These are phyloP conservation scores for Penicillium simplicissimum DNA, from an alignment of 495 filamentous ascomycete genomes.

Conservation along the genomic window DNA sequence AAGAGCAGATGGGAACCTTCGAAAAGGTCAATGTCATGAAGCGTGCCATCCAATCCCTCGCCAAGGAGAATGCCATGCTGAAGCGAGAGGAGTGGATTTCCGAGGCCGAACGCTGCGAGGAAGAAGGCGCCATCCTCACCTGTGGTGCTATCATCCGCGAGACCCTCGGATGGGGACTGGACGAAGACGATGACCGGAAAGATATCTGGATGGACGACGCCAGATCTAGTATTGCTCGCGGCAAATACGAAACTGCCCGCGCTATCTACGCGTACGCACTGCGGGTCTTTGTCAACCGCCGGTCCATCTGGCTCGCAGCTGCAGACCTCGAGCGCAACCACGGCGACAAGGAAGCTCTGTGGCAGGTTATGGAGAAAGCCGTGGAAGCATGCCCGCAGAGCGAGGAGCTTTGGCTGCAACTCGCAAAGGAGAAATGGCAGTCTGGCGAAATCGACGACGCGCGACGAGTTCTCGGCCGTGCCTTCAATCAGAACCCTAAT, in stretches of 20 bases:
- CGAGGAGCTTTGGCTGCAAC: conserved; percentile 93
- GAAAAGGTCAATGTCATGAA: conserved; percentile 89
- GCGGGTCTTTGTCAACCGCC: conserved; percentile 80
- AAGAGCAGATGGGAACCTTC: conserved; percentile 81
- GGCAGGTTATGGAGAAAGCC: conserved; percentile 85
- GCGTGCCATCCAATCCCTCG: conserved; percentile 85
- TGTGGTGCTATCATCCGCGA: conserved; percentile 86
- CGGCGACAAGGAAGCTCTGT: conserved; percentile 79
- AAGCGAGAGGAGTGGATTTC: conserved; percentile 96
- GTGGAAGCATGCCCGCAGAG: conserved; percentile 88
- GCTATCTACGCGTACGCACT: conserved; percentile 92
- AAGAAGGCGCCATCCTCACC: conserved; percentile 83
- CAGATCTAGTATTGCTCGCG: conserved; percentile 70
- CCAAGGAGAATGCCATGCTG: conserved; percentile 89
- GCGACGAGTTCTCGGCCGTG: conserved; percentile 74
- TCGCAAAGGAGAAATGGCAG: conserved; percentile 91
- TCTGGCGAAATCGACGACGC: conserved; percentile 83
- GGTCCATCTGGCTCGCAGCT: conserved; percentile 82
- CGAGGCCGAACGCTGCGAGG: conserved; percentile 93
- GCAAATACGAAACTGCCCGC: conserved; percentile 82
- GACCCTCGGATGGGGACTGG: conserved; percentile 89
- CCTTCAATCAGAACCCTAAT: conserved; percentile 90
- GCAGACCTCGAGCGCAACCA: conserved; percentile 91
- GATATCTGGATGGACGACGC: conserved; percentile 95
- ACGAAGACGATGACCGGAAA: conserved; percentile 96